Conservation (phyloP, 202 grass and related monocot genomes). For the Saccharum hybrid region DNA sequence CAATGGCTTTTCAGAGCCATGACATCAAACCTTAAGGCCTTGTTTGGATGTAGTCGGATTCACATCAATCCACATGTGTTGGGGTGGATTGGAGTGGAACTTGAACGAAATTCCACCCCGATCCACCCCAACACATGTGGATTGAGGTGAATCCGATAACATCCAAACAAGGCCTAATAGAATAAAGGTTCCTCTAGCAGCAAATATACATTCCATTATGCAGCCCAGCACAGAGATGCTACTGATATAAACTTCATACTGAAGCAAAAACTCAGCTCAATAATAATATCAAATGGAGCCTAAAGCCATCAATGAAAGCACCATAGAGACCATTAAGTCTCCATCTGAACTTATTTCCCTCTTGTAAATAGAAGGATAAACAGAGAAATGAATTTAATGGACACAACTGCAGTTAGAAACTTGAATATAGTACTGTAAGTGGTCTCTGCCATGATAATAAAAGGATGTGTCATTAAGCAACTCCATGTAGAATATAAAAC, state of each 20-base stretch:
- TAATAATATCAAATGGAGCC: conserved; percentile 9
- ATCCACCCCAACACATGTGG: too few relatives aligned
- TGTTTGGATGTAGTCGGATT: too few relatives aligned
- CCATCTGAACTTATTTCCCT: not conserved
- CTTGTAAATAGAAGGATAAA: conserved; percentile 26
- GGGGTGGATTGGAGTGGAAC: too few relatives aligned
- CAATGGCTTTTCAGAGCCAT: not conserved
- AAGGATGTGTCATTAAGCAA: conserved; percentile 17
- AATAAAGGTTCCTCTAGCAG: conserved; percentile 1
- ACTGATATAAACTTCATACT: not conserved
- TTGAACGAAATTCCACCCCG: too few relatives aligned
- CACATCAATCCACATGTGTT: too few relatives aligned
- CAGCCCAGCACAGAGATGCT: not conserved
- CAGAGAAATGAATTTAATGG: not conserved
- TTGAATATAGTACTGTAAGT: conserved; percentile 32
- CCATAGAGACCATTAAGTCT: not conserved
- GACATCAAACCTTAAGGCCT: conserved; percentile 11
- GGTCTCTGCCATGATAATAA: conserved; percentile 12
- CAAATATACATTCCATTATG: not conserved
- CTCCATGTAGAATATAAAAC: conserved; percentile 35
- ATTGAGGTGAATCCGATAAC: too few relatives aligned
- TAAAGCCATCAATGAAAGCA: conserved; percentile 5
- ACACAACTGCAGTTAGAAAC: conserved; percentile 25
- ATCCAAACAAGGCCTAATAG: too few relatives aligned
- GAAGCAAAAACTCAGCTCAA: conserved; percentile 3